Percentiles rank a stretch among this genome's conserved stretches.
Conservation (phyloP, 179 eudicot species). For the Beta macrorhiza region DNA sequence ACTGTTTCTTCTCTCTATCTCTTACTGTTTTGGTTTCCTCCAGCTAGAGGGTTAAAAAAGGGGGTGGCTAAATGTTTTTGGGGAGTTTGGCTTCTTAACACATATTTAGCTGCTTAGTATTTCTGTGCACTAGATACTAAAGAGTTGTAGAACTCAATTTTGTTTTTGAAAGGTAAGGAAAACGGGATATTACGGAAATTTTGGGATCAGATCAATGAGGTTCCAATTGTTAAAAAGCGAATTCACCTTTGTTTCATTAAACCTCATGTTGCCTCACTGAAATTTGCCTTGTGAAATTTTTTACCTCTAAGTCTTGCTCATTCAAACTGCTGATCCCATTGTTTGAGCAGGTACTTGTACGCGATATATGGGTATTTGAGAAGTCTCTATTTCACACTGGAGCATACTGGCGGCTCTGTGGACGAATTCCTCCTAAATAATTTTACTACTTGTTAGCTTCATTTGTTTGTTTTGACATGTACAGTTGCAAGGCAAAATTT, state of each 20-base stretch:
- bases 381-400: constrained; percentile 79
- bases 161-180: too few species aligned
- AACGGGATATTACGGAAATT: too few species aligned
- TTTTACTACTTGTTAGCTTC: neutral
- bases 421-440: constrained; percentile 47
- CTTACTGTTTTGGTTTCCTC: too few species aligned
- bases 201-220: neutral
- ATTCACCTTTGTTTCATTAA: neutral
- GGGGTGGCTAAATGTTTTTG: too few species aligned
- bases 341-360: constrained; percentile 60
- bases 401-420: constrained; percentile 91
- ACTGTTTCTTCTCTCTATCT: too few species aligned
- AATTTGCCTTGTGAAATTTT: neutral
- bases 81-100: too few species aligned
- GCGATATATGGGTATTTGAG: constrained; percentile 92
- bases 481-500: constrained; percentile 24
- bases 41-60: too few species aligned
- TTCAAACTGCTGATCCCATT: constrained; percentile 6
- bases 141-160: neutral
- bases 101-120: too few species aligned
- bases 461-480: constrained; percentile 19
- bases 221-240: neutral
- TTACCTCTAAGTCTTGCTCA: neutral
- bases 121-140: neutral
- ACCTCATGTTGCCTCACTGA: neutral